phyloP scores from a whole-genome alignment of 768 basidiomycete genomes.

The Auricularia cornea region DNA sequence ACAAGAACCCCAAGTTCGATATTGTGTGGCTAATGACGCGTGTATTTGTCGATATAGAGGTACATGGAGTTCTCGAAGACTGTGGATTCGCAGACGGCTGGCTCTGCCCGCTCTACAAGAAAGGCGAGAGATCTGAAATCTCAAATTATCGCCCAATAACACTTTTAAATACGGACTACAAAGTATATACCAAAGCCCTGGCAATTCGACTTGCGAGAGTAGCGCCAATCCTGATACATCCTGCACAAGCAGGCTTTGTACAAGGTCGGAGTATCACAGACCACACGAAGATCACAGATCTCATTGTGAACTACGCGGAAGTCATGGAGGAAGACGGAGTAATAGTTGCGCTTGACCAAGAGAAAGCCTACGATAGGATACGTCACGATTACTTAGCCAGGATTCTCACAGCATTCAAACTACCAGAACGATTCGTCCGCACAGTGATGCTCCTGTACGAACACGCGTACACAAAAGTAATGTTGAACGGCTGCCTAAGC shows the following conservation, averaged over 20 bases:
- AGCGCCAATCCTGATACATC: conserved; percentile 19
- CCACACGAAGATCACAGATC: conserved; percentile 21
- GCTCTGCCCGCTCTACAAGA: conserved; percentile 34
- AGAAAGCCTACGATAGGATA: conserved; percentile 16
- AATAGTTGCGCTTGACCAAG: conserved; percentile 12
- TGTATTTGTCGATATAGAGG: conserved; percentile 36
- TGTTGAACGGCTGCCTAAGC: conserved; percentile 26
- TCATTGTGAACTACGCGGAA: conserved; percentile 10
- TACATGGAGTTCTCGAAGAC: conserved; percentile 10
- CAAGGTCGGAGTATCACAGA: conserved; percentile 22
- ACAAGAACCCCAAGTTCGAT: background rate
- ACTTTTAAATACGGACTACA: conserved; percentile 25
- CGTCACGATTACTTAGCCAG: conserved; percentile 11
- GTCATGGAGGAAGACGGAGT: conserved; percentile 8
- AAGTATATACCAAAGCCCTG: conserved; percentile 21
- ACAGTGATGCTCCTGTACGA: conserved; percentile 23
- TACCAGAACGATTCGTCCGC: conserved; percentile 12
- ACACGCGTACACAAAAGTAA: conserved; percentile 20
- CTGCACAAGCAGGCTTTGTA: conserved; percentile 33
- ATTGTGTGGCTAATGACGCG: conserved; percentile 20
- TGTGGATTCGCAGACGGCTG: conserved; percentile 21
- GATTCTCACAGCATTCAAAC: background rate
- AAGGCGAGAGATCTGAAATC: conserved; percentile 6
- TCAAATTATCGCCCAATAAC: conserved; percentile 22
- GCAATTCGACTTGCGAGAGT: conserved; percentile 11